Conservation (phyloP, 2,329 filamentous ascomycete genomes). For the Alternaria longipes region DNA sequence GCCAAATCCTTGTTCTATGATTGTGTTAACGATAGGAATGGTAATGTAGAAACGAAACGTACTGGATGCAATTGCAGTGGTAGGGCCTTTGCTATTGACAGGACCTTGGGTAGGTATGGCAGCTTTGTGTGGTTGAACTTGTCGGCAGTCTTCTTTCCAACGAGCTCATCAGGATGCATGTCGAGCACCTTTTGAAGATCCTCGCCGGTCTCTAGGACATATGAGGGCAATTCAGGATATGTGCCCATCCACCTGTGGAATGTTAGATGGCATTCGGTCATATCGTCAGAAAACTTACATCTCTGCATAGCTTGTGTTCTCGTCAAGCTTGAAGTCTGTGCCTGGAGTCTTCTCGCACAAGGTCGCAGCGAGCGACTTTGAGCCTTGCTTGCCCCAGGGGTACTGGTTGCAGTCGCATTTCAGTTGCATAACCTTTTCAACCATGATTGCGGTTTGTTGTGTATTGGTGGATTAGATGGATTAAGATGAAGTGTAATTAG, state of each 20-base stretch:
- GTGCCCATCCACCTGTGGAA: conserved; percentile 72
- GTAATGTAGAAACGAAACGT: conserved; percentile 10
- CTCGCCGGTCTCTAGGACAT: conserved; percentile 69
- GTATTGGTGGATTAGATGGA: not conserved
- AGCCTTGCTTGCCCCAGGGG: conserved; percentile 75
- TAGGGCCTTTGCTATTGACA: conserved; percentile 78
- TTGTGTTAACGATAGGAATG: conserved; percentile 12
- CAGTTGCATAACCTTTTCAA: conserved; percentile 62
- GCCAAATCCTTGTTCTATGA: conserved; percentile 69
- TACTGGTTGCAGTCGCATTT: conserved; percentile 69
- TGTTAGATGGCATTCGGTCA: conserved; percentile 13
- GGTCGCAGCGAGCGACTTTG: conserved; percentile 70
- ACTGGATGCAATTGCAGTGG: conserved; percentile 77
- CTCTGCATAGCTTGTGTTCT: conserved; percentile 70
- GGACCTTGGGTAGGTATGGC: conserved; percentile 78
- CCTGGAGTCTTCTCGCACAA: conserved; percentile 72
- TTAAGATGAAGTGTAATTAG: not conserved
- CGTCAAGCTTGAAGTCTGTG: conserved; percentile 69
- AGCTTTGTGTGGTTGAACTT: conserved; percentile 71
- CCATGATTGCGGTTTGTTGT: conserved; percentile 49
- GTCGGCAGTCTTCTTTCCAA: conserved; percentile 69
- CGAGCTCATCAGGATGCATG: conserved; percentile 66
- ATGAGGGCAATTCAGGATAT: conserved; percentile 74
- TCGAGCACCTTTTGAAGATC: conserved; percentile 71
- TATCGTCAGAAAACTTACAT: conserved; percentile 48